Evolutionary conservation across 768 basidiomycete species (phyloP).

Genomic region (Pisolithus orientalis): DNA sequence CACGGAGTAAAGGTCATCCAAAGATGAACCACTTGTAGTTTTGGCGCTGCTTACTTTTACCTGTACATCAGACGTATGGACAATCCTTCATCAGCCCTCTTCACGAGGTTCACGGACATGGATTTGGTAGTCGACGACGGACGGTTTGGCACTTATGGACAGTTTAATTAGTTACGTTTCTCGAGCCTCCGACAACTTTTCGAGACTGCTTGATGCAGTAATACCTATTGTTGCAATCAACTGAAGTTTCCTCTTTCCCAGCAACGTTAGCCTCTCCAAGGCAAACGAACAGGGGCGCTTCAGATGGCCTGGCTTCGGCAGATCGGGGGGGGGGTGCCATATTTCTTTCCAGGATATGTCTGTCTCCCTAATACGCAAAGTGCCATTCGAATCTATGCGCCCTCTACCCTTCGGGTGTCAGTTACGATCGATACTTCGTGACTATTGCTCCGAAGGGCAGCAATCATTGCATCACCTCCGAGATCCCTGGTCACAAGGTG

Average conservation of each 20-base stretch:
- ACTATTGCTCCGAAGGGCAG: too few relatives aligned
- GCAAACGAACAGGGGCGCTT: too few relatives aligned
- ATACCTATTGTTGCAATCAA: background rate
- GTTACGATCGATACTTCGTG: too few relatives aligned
- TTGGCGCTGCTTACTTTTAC: background rate
- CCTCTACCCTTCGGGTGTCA: too few relatives aligned
- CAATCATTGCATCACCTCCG: background rate
- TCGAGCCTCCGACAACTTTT: background rate
- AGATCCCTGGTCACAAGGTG: background rate
- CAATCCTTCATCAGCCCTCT: constrained; percentile 4
- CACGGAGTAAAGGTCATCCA: constrained; percentile 43
- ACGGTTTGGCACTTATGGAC: constrained; percentile 23
- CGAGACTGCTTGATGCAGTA: background rate
- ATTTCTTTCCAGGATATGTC: too few relatives aligned
- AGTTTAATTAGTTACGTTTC: background rate
- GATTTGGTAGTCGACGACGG: constrained; percentile 21
- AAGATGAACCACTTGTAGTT: background rate
- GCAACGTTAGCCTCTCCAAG: too few relatives aligned
- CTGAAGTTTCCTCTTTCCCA: background rate
- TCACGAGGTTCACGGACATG: constrained; percentile 17
- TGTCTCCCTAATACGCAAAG: too few relatives aligned
- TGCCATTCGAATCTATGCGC: too few relatives aligned
- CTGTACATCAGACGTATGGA: constrained; percentile 8
- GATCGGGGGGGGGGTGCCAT: too few relatives aligned
- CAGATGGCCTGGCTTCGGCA: too few relatives aligned